These are phyloP conservation scores for Melampsora americana DNA, from an alignment of 1,284 basidiomycete genomes.

Conservation along the genomic window DNA sequence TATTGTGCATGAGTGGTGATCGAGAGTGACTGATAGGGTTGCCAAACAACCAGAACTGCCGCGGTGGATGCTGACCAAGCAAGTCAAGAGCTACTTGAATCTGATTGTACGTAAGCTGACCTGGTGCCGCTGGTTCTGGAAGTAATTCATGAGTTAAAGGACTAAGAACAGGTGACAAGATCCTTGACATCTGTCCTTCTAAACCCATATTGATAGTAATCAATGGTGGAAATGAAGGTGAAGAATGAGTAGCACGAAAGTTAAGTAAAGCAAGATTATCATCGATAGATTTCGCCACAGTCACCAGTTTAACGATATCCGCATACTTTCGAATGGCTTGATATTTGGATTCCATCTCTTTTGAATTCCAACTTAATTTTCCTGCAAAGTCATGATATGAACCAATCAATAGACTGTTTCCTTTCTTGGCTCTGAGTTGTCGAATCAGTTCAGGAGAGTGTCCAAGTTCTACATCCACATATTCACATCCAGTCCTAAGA, in stretches of 20 bases:
- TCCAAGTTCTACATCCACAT: slow-evolving; percentile 84
- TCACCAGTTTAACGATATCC: slow-evolving; percentile 88
- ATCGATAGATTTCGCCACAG: slow-evolving; percentile 69
- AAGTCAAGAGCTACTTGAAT: slow-evolving; percentile 78
- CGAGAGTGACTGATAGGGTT: slow-evolving; percentile 82
- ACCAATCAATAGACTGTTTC: slow-evolving; percentile 75
- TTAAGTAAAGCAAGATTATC: slow-evolving; percentile 78
- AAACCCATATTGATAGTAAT: slow-evolving; percentile 92
- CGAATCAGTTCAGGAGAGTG: slow-evolving; percentile 67
- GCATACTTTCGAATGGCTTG: slow-evolving; percentile 56
- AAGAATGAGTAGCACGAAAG: slow-evolving; percentile 58
- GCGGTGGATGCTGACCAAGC: slow-evolving; percentile 70
- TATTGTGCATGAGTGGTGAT: slow-evolving; percentile 90
- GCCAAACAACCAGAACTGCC: slow-evolving; percentile 80
- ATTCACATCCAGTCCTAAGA: slow-evolving; percentile 80
- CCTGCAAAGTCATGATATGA: slow-evolving; percentile 95
- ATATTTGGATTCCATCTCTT: slow-evolving; percentile 63
- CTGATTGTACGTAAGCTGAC: slow-evolving; percentile 81
- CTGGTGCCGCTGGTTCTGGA: slow-evolving; percentile 76
- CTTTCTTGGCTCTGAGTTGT: slow-evolving; percentile 65
- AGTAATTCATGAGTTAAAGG: slow-evolving; percentile 85
- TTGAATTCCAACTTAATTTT: slow-evolving; percentile 73
- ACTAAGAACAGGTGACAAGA: slow-evolving; percentile 79
- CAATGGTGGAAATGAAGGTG: slow-evolving; percentile 65
- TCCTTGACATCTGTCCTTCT: slow-evolving; percentile 81